Conservation (phyloP, 192 early-diverging fungal species). For the Haplosporangium gracile region DNA sequence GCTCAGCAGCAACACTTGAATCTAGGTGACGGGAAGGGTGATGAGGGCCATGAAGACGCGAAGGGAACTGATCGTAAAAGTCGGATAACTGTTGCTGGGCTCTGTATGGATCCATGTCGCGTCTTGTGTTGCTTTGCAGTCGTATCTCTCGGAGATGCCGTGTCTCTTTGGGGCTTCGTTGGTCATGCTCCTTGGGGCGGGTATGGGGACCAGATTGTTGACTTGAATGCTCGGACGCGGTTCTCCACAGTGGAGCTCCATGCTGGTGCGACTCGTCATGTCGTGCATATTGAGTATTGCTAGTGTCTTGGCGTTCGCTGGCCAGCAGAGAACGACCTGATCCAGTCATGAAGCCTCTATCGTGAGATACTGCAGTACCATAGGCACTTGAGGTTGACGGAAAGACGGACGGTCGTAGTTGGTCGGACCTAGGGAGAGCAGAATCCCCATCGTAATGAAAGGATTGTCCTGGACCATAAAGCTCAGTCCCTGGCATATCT, state of each 20-base stretch:
- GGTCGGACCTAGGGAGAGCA: background rate
- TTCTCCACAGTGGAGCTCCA: background rate
- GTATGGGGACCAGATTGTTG: background rate
- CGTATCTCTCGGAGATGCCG: background rate
- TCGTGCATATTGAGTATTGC: background rate
- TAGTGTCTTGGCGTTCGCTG: background rate
- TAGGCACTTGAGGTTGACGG: background rate
- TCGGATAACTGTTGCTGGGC: background rate
- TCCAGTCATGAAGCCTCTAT: background rate
- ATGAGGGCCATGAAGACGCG: background rate
- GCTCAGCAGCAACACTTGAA: background rate
- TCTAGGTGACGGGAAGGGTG: background rate
- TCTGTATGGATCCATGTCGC: background rate
- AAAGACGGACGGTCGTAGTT: background rate
- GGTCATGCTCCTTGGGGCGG: background rate
- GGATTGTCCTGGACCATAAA: background rate
- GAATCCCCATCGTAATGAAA: background rate
- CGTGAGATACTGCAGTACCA: background rate
- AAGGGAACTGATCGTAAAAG: background rate
- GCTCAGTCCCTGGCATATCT: background rate
- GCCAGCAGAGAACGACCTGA: constrained; percentile 7
- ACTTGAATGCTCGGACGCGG: background rate
- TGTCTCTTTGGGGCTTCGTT: background rate
- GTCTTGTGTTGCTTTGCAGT: background rate
- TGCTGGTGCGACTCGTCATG: background rate